Percentiles rank a stretch among this genome's conserved stretches.
Evolutionary conservation across 106 monocot genomes (phyloP).

Genomic region (Platanthera guangdongensis): DNA sequence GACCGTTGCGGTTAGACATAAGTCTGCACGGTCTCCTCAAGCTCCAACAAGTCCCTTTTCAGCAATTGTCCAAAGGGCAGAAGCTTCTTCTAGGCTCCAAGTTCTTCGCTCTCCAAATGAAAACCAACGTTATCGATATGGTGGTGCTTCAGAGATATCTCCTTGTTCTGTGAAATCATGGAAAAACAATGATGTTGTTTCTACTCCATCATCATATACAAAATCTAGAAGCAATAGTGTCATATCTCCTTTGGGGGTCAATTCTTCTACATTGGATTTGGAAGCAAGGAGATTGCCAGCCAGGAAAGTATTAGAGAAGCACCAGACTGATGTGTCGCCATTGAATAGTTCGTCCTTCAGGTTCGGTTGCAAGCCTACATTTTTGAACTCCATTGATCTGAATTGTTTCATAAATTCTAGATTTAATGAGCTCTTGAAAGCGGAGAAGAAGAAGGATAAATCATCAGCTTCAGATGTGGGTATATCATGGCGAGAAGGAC

Average conservation of each 20-base stretch:
- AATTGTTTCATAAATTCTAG: conserved; percentile 30
- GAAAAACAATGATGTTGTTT: conserved; percentile 13
- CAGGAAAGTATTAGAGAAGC: neutral
- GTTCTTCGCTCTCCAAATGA: conserved; percentile 11
- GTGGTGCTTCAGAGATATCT: conserved; percentile 11
- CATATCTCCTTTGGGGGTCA: conserved; percentile 13
- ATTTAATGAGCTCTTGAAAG: neutral
- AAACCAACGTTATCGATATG: conserved; percentile 14
- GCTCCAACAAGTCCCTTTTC: conserved; percentile 99
- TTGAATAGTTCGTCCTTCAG: conserved; percentile 38
- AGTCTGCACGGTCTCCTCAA: too few relatives aligned
- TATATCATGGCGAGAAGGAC: conserved; percentile 87
- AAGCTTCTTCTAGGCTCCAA: conserved; percentile 14
- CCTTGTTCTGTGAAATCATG: conserved; percentile 19
- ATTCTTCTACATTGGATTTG: conserved; percentile 14
- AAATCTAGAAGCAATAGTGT: conserved; percentile 10
- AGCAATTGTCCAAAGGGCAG: conserved; percentile 50
- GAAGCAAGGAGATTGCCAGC: conserved; percentile 19
- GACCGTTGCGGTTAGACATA: too few relatives aligned
- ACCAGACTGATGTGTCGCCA: conserved; percentile 3
- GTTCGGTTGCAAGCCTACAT: conserved; percentile 27
- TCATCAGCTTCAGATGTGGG: conserved; percentile 17
- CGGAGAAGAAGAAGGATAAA: conserved; percentile 4
- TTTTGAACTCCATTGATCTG: conserved; percentile 51
- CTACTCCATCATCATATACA: conserved; percentile 13